Evolutionary conservation across 345 rosid species (phyloP).

Genomic region (Brassica rapa): DNA sequence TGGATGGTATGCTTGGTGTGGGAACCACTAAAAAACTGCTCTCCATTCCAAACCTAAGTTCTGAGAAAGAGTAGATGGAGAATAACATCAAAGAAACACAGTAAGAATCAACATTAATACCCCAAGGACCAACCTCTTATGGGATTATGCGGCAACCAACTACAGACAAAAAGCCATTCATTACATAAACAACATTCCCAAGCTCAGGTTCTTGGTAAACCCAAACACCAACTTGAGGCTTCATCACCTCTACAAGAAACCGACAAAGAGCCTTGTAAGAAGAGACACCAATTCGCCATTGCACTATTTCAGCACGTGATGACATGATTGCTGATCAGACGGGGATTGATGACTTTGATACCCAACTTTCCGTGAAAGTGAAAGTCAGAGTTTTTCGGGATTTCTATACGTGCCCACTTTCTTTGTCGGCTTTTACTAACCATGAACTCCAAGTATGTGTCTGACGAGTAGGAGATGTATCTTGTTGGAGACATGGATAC

Average conservation of each 20-base stretch:
- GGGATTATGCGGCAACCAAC: not conserved
- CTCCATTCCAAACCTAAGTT: no score
- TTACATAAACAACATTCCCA: not conserved
- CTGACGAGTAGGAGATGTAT: no score
- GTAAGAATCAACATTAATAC: no score
- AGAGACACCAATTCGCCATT: not conserved
- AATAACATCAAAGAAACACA: no score
- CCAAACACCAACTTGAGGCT: not conserved
- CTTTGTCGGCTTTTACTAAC: no score
- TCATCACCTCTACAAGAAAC: not conserved
- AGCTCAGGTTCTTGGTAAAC: not conserved
- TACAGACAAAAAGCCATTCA: not conserved
- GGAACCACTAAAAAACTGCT: no score
- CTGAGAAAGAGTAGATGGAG: no score
- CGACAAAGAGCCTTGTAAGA: not conserved
- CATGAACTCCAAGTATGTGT: no score
- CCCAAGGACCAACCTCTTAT: not conserved
- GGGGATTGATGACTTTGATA: constrained; percentile 65
- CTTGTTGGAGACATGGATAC: no score
- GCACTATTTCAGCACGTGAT: constrained; percentile 29
- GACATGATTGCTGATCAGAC: constrained; percentile 63
- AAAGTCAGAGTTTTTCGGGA: no score
- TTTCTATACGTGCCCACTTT: no score
- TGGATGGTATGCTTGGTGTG: no score
- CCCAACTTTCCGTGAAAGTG: constrained; percentile 49